These are phyloP conservation scores for Solanum hybrid DNA, from an alignment of 305 asterid genomes.

Conservation along the genomic window DNA sequence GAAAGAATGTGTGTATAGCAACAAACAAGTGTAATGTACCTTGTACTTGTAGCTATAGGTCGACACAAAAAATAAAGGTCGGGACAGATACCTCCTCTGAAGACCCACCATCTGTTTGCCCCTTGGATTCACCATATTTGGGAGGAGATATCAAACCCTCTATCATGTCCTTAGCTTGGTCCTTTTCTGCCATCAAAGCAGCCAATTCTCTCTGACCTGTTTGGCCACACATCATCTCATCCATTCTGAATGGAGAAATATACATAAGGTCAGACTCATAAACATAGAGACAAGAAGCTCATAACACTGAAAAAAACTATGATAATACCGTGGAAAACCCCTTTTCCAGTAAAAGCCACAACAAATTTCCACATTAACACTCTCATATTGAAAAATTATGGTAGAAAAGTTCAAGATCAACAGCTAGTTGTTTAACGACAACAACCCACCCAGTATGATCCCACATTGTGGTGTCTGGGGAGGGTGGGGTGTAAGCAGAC, in stretches of 20 bases:
- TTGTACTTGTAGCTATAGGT: neutral
- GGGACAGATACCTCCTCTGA: conserved; percentile 49
- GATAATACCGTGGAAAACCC: neutral
- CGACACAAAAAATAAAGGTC: neutral
- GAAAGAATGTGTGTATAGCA: neutral
- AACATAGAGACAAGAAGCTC: neutral
- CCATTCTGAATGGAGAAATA: conserved; percentile 58
- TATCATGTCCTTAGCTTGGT: conserved; percentile 33
- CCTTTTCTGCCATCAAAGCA: conserved; percentile 35
- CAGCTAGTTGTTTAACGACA: neutral
- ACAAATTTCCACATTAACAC: neutral
- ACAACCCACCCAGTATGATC: neutral
- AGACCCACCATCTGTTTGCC: conserved; percentile 29
- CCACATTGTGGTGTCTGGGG: neutral
- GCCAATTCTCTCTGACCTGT: conserved; percentile 68
- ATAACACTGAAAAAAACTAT: neutral
- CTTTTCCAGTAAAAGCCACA: neutral
- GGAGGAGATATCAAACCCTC: conserved; percentile 30
- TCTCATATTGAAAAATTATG: neutral
- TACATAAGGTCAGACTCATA: conserved; percentile 5
- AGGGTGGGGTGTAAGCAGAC: neutral
- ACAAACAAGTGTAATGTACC: neutral
- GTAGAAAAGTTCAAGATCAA: neutral
- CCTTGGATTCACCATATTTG: conserved; percentile 32
- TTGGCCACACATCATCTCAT: conserved; percentile 83